These are phyloP conservation scores for Kwoniella sp. DNA, from an alignment of 768 basidiomycete genomes.

Conservation along the genomic window DNA sequence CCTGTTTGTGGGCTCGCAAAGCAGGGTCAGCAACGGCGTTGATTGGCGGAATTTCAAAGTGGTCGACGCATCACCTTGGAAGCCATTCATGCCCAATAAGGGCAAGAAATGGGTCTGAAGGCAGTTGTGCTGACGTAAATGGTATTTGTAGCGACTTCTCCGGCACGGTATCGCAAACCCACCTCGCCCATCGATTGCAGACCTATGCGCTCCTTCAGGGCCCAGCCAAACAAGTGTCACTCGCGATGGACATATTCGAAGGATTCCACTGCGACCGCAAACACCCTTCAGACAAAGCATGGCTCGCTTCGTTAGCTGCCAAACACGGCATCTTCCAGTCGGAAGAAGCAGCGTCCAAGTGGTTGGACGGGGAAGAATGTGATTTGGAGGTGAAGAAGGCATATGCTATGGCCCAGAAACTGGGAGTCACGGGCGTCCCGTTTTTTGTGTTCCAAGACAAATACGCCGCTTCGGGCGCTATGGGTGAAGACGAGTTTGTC, in stretches of 20 bases:
- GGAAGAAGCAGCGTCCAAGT: conserved; percentile 21
- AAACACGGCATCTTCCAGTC: conserved; percentile 31
- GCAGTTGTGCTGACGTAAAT: background rate
- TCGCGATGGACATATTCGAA: conserved; percentile 36
- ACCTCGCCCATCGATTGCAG: conserved; percentile 33
- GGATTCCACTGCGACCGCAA: conserved; percentile 16
- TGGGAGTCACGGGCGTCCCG: conserved; percentile 45
- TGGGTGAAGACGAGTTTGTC: conserved; percentile 41
- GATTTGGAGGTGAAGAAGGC: conserved; percentile 36
- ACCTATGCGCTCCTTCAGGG: conserved; percentile 25
- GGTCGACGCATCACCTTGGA: too few species aligned
- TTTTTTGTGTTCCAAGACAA: conserved; percentile 45
- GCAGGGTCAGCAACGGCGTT: too few species aligned
- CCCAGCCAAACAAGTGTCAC: conserved; percentile 25
- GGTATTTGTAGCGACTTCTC: conserved; percentile 16
- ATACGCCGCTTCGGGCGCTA: conserved; percentile 40
- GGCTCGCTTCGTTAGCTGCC: conserved; percentile 26
- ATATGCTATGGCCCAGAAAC: conserved; percentile 25
- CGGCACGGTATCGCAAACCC: conserved; percentile 28
- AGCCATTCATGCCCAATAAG: too few species aligned
- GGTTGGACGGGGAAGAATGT: conserved; percentile 31
- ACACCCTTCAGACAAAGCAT: conserved; percentile 29
- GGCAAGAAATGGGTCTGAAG: too few species aligned
- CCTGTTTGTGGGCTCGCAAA: too few species aligned
- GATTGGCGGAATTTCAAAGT: too few species aligned